phyloP scores from a whole-genome alignment of 768 basidiomycete genomes.

The Galerina sulciceps region DNA sequence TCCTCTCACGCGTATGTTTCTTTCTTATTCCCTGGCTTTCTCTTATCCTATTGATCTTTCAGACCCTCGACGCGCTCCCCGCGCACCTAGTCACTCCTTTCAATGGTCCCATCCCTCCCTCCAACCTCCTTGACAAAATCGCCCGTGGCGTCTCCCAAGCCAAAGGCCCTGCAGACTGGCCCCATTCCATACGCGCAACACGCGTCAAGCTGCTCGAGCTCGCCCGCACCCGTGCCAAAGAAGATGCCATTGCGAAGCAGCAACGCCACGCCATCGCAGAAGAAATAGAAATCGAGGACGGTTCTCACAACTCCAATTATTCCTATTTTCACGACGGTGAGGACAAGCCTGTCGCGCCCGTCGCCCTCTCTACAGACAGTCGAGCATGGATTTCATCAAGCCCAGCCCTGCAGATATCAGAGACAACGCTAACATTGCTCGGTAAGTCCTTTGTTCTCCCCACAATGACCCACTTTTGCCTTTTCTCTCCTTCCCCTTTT shows the following conservation, averaged over 20 bases:
- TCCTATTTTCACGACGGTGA: constrained; percentile 29
- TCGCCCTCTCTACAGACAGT: constrained; percentile 76
- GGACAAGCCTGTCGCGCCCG: constrained; percentile 34
- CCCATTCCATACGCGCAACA: constrained; percentile 80
- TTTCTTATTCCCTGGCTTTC: constrained; percentile 9
- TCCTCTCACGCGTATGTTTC: constrained; percentile 57
- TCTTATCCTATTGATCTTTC: constrained; percentile 11
- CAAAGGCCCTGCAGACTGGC: constrained; percentile 81
- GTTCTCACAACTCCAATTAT: constrained; percentile 20
- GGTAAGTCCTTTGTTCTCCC: constrained; percentile 46
- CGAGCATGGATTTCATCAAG: constrained; percentile 87
- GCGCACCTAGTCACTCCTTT: constrained; percentile 87
- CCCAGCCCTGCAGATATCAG: constrained; percentile 48
- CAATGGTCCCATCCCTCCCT: constrained; percentile 81
- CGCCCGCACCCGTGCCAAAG: constrained; percentile 68
- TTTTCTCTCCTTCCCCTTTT: constrained; percentile 5
- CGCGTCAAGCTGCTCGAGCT: constrained; percentile 83
- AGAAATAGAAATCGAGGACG: constrained; percentile 46
- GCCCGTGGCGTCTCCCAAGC: constrained; percentile 76
- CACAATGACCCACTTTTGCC: neutral
- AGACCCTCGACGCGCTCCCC: constrained; percentile 86
- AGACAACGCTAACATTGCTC: constrained; percentile 59
- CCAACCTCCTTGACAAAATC: constrained; percentile 86
- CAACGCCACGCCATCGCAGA: constrained; percentile 51
- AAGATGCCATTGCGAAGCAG: constrained; percentile 37